These are phyloP conservation scores for Pulveroboletus sp. DNA, from an alignment of 768 basidiomycete genomes.

Conservation along the genomic window DNA sequence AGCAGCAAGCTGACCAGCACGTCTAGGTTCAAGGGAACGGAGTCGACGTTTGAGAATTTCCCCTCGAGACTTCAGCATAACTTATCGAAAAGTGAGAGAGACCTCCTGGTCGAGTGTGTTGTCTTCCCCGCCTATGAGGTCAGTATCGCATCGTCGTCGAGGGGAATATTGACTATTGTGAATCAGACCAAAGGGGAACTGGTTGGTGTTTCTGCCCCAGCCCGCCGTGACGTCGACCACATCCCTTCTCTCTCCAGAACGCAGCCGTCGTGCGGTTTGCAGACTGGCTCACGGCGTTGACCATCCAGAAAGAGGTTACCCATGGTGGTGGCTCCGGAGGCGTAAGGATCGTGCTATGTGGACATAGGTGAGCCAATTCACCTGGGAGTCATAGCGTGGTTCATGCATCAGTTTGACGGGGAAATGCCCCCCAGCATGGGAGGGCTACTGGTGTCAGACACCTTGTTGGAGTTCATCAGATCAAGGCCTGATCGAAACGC, in stretches of 20 bases:
- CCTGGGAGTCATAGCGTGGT: neutral
- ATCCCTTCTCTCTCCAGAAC: conserved; percentile 39
- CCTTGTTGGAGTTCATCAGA: conserved; percentile 65
- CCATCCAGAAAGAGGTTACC: conserved; percentile 79
- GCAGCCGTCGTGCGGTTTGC: conserved; percentile 82
- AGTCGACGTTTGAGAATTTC: conserved; percentile 72
- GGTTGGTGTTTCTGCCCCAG: conserved; percentile 41
- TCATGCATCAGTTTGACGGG: neutral
- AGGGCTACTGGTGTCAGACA: conserved; percentile 83
- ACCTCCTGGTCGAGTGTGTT: conserved; percentile 61
- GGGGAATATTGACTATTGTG: conserved; percentile 9
- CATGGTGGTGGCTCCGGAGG: conserved; percentile 68
- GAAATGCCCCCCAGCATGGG: conserved; percentile 68
- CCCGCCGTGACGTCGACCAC: neutral
- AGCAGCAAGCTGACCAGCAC: conserved; percentile 2
- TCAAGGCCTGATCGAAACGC: conserved; percentile 59
- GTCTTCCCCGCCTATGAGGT: conserved; percentile 91
- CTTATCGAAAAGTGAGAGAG: conserved; percentile 57
- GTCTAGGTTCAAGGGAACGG: conserved; percentile 52
- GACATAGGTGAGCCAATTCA: conserved; percentile 61
- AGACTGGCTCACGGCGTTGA: conserved; percentile 88
- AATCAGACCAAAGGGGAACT: conserved; percentile 83
- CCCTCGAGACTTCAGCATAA: conserved; percentile 77
- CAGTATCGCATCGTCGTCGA: neutral
- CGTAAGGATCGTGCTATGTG: conserved; percentile 81